Percentiles rank a stretch among this genome's conserved stretches.
Conservation (phyloP, 2,329 filamentous ascomycete genomes). For the Pochonia chlamydosporia region DNA sequence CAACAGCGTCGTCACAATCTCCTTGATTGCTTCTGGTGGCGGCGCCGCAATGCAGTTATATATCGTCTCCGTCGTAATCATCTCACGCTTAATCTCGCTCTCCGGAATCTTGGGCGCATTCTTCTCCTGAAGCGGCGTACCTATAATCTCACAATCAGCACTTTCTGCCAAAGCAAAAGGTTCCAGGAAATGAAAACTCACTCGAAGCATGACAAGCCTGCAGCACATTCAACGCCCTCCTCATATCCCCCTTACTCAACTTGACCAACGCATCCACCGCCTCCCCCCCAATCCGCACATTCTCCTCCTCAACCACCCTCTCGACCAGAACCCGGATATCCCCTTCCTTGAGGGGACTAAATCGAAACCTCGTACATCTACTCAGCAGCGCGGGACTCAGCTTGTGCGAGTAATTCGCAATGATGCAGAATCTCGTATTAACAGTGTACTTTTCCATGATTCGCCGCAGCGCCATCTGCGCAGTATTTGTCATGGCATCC, state of each 20-base stretch:
- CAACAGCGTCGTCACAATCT: constrained; percentile 79
- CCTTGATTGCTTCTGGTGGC: constrained; percentile 78
- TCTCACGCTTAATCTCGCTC: constrained; percentile 66
- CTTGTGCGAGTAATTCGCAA: constrained; percentile 98
- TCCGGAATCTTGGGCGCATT: constrained; percentile 54
- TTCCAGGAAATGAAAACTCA: no score
- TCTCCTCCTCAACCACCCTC: constrained; percentile 81
- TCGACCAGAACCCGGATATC: constrained; percentile 86
- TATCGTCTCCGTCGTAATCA: constrained; percentile 83
- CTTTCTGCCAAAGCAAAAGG: no score
- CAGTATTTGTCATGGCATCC: constrained; percentile 99
- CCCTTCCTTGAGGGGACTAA: constrained; percentile 82
- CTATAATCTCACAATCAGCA: constrained; percentile 28
- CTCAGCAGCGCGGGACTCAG: constrained; percentile 88
- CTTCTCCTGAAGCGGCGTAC: constrained; percentile 60
- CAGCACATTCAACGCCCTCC: constrained; percentile 86
- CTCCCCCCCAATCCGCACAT: constrained; percentile 73
- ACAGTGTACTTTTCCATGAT: constrained; percentile 99
- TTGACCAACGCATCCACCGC: constrained; percentile 79
- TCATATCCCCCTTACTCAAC: constrained; percentile 93
- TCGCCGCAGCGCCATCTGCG: constrained; percentile 91
- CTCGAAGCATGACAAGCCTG: constrained; percentile 96
- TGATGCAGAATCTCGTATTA: constrained; percentile 96
- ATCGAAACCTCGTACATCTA: constrained; percentile 89
- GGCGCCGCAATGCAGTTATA: constrained; percentile 97